These are phyloP conservation scores for Basipetospora chlamydospora DNA, from an alignment of 2,329 filamentous ascomycete species.

Conservation along the genomic window DNA sequence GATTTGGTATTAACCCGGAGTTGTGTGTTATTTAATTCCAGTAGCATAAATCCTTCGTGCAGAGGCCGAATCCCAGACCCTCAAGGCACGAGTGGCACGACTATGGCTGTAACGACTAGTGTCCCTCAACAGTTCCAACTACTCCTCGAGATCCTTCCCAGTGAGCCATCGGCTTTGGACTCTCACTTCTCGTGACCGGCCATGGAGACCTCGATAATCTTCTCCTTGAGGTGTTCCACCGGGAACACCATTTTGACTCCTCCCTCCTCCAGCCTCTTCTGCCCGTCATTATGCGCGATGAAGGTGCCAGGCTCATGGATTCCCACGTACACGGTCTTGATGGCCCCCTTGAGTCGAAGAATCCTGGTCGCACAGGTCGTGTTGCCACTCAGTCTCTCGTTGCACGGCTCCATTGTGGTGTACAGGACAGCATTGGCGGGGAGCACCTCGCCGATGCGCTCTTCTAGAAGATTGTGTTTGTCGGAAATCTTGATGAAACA, in stretches of 20 bases:
- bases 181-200: conserved; percentile 51
- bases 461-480: conserved; percentile 18
- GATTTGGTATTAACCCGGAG: no score
- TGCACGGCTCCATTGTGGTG: conserved; percentile 30
- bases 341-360: conserved; percentile 15
- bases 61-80: no score
- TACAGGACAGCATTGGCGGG: conserved; percentile 24
- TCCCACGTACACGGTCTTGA: conserved; percentile 23
- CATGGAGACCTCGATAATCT: conserved; percentile 46
- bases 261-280: conserved; percentile 11
- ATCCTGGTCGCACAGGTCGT: conserved; percentile 16
- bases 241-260: conserved; percentile 14
- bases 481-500: conserved; percentile 30
- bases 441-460: conserved; percentile 20
- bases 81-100: no score
- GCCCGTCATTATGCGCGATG: conserved; percentile 17
- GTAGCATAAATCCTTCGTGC: no score
- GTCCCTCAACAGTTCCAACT: no score
- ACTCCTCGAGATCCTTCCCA: no score
- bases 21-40: no score
- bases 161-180: no score
- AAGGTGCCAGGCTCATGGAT: conserved; percentile 23
- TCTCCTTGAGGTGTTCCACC: conserved; percentile 30
- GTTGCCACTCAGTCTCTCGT: neutral
- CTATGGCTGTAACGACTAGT: no score